Conservation (phyloP, 2,329 filamentous ascomycete genomes). For the Pseudogymnoascus sp. region DNA sequence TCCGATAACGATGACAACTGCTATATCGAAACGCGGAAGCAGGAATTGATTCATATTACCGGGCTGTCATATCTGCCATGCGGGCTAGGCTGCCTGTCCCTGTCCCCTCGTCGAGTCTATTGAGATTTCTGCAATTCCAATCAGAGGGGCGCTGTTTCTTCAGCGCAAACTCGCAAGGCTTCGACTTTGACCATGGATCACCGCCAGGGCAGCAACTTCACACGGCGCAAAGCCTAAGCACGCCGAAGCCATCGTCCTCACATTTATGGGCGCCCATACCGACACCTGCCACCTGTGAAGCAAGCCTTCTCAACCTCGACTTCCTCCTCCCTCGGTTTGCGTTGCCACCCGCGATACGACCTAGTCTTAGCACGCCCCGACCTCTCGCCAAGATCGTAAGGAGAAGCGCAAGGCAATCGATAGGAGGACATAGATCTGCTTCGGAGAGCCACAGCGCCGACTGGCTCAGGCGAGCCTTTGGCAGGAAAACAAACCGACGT, state of each 20-base stretch:
- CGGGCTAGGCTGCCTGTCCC: constrained; percentile 24
- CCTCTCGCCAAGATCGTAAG: not conserved
- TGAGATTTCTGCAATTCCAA: constrained; percentile 67
- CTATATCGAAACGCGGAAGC: not conserved
- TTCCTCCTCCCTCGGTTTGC: constrained; percentile 21
- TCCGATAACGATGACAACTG: not conserved
- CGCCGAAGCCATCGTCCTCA: constrained; percentile 16
- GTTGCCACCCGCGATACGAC: not conserved
- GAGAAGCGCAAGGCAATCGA: constrained; percentile 10
- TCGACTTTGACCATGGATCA: constrained; percentile 23
- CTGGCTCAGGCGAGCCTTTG: constrained; percentile 8
- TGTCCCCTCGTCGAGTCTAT: constrained; percentile 47
- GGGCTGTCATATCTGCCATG: constrained; percentile 19
- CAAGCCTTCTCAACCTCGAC: constrained; percentile 23
- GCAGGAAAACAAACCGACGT: constrained; percentile 13
- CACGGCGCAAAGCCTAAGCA: constrained; percentile 1
- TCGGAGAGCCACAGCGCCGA: constrained; percentile 14
- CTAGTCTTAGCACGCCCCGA: not conserved
- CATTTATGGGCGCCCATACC: constrained; percentile 18
- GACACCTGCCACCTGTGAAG: constrained; percentile 18
- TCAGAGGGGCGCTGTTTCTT: constrained; percentile 51
- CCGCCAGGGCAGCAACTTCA: constrained; percentile 15
- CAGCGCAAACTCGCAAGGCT: constrained; percentile 32
- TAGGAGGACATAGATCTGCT: constrained; percentile 16
- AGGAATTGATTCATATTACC: constrained; percentile 4